phyloP scores from a whole-genome alignment of 1,139 yeast genomes.

The Geotrichum reessii region DNA sequence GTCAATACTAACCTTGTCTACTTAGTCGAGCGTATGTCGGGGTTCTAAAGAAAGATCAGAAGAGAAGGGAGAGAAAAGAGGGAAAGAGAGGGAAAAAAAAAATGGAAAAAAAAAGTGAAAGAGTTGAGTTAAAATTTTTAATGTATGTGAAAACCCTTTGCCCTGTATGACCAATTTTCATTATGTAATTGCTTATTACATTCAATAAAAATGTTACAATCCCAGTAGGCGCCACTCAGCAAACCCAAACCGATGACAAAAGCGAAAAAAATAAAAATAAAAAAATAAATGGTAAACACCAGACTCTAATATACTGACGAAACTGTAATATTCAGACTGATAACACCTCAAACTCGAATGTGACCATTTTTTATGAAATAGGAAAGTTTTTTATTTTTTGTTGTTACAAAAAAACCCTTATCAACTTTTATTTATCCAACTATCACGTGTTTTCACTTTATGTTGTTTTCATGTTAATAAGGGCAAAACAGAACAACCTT shows the following conservation, averaged over 20 bases:
- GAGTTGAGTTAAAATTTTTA: background rate
- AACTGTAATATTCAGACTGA: no score
- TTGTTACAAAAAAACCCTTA: background rate
- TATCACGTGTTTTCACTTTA: background rate
- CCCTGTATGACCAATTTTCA: conserved; percentile 1
- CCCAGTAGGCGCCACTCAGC: background rate
- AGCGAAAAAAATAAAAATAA: no score
- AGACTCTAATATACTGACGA: no score
- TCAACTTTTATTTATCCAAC: background rate
- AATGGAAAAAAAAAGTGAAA: conserved; percentile 6
- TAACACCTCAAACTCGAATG: background rate
- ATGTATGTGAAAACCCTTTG: background rate
- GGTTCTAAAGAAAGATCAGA: conserved; percentile 1
- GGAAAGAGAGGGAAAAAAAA: conserved; percentile 5
- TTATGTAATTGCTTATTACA: background rate
- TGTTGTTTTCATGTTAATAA: background rate
- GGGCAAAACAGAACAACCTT: no score
- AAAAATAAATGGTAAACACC: no score
- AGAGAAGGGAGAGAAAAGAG: conserved; percentile 3
- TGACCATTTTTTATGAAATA: background rate
- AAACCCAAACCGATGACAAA: background rate
- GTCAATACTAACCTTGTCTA: conserved; percentile 17
- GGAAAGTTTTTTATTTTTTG: background rate
- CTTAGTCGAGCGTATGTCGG: conserved; percentile 18
- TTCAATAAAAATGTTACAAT: background rate